Base-by-base conservation (phyloP, 768 basidiomycete genomes). In the Termitomyces sp. region DNA sequence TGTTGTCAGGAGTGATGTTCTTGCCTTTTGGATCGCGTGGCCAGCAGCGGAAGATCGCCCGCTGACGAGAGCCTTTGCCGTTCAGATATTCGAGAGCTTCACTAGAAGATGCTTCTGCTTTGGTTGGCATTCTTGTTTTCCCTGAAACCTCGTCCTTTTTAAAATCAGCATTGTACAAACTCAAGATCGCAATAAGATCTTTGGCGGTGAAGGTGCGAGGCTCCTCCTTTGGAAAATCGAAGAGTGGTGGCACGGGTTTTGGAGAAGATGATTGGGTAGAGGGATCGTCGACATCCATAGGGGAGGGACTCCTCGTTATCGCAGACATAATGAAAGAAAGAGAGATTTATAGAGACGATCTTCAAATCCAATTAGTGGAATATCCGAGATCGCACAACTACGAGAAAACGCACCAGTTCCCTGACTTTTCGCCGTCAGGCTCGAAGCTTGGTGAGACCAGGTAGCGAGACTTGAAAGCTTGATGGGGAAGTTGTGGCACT, bases 11-110 rank as follows among this genome's bases (percentile, higher is more conserved):
- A 3, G 38, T 59, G 20, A 60, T 60, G 29, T 20, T 3, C 13
- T 56, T 38, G 4, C 61, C 63, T 2, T 57, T 53, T 1, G 57
- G 55, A 9, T 43, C 46, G 23, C 63, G 56, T 31, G 61, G 59
- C 61, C 63, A 64, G 13, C 5, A 10, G 3, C 57, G 55, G 16
- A 56, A 60, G 5, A 62, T 38, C 36, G 44, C 16, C 12, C 61
- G 53, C 39, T 55, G 50, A 7, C 40, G 52, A 9, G 50, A 49
- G 1, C 13, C 3, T 20, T 18, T 23, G 9, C 52, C 55, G 0
- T 16, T 36, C n/a, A 59, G 16, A 20, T 38, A 6, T 2, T 53
- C 29, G 20, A 53, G 32, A n/a, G 55, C 49, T 25, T 53, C 55
- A 7, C 32, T 41, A n/a, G 7, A 40, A 15, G 51, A 39, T 29